Evolutionary conservation across 2,329 filamentous ascomycete genomes (phyloP).

Genomic region (Shiraia sp.): DNA sequence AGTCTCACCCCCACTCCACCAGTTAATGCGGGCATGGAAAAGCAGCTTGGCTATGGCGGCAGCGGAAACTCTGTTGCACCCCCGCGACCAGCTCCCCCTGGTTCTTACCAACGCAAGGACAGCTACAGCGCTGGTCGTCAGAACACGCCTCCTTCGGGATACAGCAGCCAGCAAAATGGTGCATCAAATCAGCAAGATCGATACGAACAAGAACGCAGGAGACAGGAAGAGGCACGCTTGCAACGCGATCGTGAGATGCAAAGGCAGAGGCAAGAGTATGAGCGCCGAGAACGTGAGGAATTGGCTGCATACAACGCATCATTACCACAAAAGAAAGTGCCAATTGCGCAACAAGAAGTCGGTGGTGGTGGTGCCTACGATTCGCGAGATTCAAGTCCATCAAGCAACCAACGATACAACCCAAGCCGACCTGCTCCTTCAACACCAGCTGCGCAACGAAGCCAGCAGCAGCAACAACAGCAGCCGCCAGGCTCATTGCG

Average conservation of each 20-base stretch:
- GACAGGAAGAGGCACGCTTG: slow-evolving; percentile 47
- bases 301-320: slow-evolving; percentile 89
- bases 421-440: slow-evolving; percentile 83
- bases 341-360: slow-evolving; percentile 87
- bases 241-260: slow-evolving; percentile 47
- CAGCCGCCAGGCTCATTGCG: slow-evolving; percentile 57
- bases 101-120: slow-evolving; percentile 48
- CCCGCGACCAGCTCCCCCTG: slow-evolving; percentile 52
- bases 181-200: slow-evolving; percentile 38
- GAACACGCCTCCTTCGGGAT: slow-evolving; percentile 37
- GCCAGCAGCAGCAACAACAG: slow-evolving; percentile 57
- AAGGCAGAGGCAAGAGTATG: slow-evolving; percentile 47
- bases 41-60: slow-evolving; percentile 53
- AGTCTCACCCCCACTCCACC: slow-evolving; percentile 71
- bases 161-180: slow-evolving; percentile 35
- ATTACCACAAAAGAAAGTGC: slow-evolving; percentile 77
- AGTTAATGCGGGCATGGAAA: slow-evolving; percentile 49
- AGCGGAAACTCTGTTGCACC: slow-evolving; percentile 53
- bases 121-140: slow-evolving; percentile 47
- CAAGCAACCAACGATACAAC: slow-evolving; percentile 71
- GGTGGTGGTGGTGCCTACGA: slow-evolving; percentile 62
- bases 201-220: slow-evolving; percentile 31
- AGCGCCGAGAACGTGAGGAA: slow-evolving; percentile 64
- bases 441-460: slow-evolving; percentile 62
- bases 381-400: slow-evolving; percentile 49